A percentile compares a stretch with the other conserved stretches of the same genome.
These are phyloP conservation scores for Alternaria arborescens DNA, from an alignment of 2,329 filamentous ascomycete species.

Conservation along the genomic window DNA sequence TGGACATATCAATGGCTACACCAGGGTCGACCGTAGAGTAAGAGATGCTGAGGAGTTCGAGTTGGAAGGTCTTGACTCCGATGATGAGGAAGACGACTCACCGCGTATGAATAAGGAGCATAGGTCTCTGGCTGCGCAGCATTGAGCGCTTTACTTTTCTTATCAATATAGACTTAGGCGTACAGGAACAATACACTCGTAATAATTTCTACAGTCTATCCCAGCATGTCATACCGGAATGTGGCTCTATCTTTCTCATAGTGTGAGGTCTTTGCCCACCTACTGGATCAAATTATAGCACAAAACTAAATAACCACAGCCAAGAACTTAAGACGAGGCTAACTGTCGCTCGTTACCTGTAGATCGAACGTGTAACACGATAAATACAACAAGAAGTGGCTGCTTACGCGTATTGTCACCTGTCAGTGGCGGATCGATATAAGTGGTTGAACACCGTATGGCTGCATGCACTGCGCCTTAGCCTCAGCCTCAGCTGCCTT, in stretches of 20 bases:
- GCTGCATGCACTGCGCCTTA: background rate
- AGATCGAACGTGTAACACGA: too few species aligned
- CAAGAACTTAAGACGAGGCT: too few species aligned
- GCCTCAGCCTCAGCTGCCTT: background rate
- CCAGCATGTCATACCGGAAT: background rate
- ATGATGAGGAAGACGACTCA: conserved; percentile 72
- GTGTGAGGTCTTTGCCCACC: too few species aligned
- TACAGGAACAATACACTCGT: background rate
- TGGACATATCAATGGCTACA: conserved; percentile 49
- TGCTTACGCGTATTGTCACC: background rate
- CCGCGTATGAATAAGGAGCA: conserved; percentile 36
- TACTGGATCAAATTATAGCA: too few species aligned
- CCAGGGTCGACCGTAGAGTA: conserved; percentile 65
- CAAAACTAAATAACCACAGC: too few species aligned
- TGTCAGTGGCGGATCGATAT: background rate
- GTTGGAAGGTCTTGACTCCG: conserved; percentile 86
- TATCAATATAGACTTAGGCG: background rate
- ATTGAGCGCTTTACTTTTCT: conserved; percentile 14
- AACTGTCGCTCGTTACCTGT: too few species aligned
- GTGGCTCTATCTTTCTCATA: background rate
- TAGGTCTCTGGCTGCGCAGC: conserved; percentile 22
- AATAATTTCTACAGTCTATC: too few species aligned
- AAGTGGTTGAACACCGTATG: background rate
- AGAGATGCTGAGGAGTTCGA: conserved; percentile 93
- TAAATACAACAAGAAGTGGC: too few species aligned